Evolutionary conservation across 768 basidiomycete species (phyloP).

Genomic region (Podaxis carcinomalis): DNA sequence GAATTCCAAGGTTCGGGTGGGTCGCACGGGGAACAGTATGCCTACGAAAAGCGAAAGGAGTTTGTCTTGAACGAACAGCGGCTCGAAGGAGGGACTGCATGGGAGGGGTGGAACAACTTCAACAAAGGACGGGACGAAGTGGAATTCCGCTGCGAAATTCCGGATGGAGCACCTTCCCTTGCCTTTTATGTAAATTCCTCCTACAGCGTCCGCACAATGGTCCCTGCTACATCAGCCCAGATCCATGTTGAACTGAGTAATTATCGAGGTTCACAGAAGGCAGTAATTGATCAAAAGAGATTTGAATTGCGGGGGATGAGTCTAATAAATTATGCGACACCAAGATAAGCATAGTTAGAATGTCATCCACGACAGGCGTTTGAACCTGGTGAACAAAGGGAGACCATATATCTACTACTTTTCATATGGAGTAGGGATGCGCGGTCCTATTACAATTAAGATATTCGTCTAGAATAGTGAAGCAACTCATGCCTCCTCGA

Average conservation of each 20-base stretch:
- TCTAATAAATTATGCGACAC: conserved; percentile 17
- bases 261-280: background rate
- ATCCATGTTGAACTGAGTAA: no score
- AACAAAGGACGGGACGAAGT: conserved; percentile 6
- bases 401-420: background rate
- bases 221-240: no score
- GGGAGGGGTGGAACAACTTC: conserved; percentile 11
- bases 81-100: conserved; percentile 39
- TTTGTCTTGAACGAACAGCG: conserved; percentile 23
- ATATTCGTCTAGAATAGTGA: background rate
- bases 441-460: background rate
- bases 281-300: background rate
- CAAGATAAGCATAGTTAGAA: background rate
- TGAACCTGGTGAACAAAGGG: background rate
- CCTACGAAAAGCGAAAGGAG: conserved; percentile 18
- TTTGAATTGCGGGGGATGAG: background rate
- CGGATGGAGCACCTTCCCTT: conserved; percentile 17
- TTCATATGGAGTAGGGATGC: conserved; percentile 8
- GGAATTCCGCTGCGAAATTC: conserved; percentile 9
- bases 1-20: conserved; percentile 25
- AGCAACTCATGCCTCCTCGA: conserved; percentile 30
- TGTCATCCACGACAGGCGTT: background rate
- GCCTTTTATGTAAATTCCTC: conserved; percentile 7
- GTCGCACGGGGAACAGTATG: conserved; percentile 16
- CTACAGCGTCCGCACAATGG: no score